phyloP scores from a whole-genome alignment of 306 rosid genomes.

The Erythrophleum fordii region DNA sequence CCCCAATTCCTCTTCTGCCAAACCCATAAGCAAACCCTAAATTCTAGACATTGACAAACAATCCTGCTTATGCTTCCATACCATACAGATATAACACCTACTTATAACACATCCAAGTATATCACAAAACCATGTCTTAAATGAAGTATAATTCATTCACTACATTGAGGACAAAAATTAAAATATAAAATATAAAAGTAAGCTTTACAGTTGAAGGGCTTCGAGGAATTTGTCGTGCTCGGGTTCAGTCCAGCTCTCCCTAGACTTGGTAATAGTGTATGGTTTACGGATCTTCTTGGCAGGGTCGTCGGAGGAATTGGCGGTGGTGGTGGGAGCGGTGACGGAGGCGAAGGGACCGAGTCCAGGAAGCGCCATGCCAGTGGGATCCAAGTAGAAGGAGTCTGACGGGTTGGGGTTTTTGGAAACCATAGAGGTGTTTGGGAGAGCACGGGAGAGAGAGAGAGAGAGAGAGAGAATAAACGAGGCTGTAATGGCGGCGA shows the following conservation, averaged over 20 bases:
- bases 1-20: neutral
- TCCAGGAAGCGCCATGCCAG: conserved; percentile 63
- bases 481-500: neutral
- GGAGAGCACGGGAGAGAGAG: neutral
- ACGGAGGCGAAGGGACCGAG: conserved; percentile 53
- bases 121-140: conserved; percentile 12
- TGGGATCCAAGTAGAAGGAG: conserved; percentile 67
- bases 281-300: conserved; percentile 82
- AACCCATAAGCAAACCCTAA: conserved; percentile 16
- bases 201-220: conserved; percentile 80
- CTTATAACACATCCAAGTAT: neutral
- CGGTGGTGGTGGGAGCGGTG: neutral
- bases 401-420: conserved; percentile 65
- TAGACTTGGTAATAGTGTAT: conserved; percentile 83
- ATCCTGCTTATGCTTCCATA: conserved; percentile 2
- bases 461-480: neutral
- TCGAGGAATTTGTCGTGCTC: conserved; percentile 95
- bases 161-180: neutral
- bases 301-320: conserved; percentile 57
- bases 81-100: neutral
- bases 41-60: neutral
- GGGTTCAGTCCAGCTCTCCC: conserved; percentile 93
- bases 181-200: neutral
- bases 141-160: neutral
- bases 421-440: conserved; percentile 53